phyloP scores from a whole-genome alignment of 805 yeast genomes.

The Wickerhamiella vanderwaltii region DNA sequence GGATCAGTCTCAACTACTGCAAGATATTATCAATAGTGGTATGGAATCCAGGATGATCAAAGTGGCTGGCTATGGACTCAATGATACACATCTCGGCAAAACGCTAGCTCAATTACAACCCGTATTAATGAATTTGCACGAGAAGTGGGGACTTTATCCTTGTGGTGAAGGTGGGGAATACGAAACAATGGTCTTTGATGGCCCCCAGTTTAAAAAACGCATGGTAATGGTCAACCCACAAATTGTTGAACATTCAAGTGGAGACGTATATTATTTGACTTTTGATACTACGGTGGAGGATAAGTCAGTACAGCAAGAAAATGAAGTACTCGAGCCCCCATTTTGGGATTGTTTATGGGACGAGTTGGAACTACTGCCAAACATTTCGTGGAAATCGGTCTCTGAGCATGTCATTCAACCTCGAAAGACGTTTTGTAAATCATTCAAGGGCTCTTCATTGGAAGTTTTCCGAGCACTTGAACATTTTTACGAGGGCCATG shows the following conservation, averaged over 20 bases:
- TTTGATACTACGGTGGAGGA: slow-evolving; percentile 33
- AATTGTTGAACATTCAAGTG: slow-evolving; percentile 34
- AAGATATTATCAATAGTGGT: slow-evolving; percentile 58
- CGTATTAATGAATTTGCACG: slow-evolving; percentile 41
- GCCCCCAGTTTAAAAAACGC: slow-evolving; percentile 62
- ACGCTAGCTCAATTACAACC: slow-evolving; percentile 52
- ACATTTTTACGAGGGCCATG: neutral
- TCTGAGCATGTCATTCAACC: neutral
- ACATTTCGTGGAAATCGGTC: neutral
- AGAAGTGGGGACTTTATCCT: slow-evolving; percentile 67
- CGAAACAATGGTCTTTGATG: slow-evolving; percentile 84
- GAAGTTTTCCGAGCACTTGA: slow-evolving; percentile 11
- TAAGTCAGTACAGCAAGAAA: slow-evolving; percentile 24
- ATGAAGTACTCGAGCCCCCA: slow-evolving; percentile 17
- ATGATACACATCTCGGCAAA: slow-evolving; percentile 53
- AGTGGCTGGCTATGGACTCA: slow-evolving; percentile 85
- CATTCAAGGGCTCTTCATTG: slow-evolving; percentile 11
- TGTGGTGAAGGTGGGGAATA: slow-evolving; percentile 99
- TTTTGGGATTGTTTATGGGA: slow-evolving; percentile 28
- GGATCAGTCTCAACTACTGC: slow-evolving; percentile 64
- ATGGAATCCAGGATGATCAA: slow-evolving; percentile 78
- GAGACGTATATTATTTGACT: slow-evolving; percentile 57
- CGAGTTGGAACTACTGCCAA: slow-evolving; percentile 14
- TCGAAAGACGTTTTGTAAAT: neutral
- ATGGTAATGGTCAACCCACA: slow-evolving; percentile 32